Evolutionary conservation across 1,284 basidiomycete genomes (phyloP).

Genomic region (Coniophora puteana): DNA sequence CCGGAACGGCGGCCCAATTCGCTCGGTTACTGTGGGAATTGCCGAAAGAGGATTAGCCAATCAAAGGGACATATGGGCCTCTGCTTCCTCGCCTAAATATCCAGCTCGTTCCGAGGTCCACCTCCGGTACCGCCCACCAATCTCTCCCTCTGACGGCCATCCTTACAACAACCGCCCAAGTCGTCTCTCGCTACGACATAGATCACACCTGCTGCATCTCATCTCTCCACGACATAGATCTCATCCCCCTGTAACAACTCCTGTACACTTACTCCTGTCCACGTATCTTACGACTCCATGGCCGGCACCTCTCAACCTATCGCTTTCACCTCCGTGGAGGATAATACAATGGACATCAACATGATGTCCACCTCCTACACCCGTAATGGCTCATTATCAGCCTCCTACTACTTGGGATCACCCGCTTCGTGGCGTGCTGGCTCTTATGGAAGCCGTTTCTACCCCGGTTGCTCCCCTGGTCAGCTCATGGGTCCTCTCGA

Average conservation of each 20-base stretch:
- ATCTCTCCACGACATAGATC: too few species aligned
- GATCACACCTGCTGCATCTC: too few species aligned
- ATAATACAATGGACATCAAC: constrained; percentile 28
- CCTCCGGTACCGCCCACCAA: too few species aligned
- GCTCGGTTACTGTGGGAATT: too few species aligned
- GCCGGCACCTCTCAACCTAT: constrained; percentile 53
- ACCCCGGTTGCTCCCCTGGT: constrained; percentile 57
- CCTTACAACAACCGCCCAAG: too few species aligned
- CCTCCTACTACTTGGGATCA: constrained; percentile 66
- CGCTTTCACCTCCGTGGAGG: constrained; percentile 35
- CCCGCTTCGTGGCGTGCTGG: constrained; percentile 65
- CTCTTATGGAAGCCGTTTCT: constrained; percentile 59
- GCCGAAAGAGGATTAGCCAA: too few species aligned
- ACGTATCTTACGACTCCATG: constrained; percentile 23
- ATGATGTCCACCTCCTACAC: constrained; percentile 49
- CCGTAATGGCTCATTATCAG: constrained; percentile 47
- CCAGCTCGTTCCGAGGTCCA: too few species aligned
- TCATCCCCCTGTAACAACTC: constrained; percentile 10
- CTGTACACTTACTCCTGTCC: constrained; percentile 7
- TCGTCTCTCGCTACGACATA: too few species aligned
- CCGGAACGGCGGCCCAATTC: too few species aligned
- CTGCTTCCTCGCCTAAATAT: too few species aligned
- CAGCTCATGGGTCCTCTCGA: constrained; percentile 59
- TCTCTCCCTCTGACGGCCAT: too few species aligned
- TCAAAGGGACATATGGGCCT: too few species aligned